A percentile compares a stretch with the other conserved stretches of the same genome.
These are phyloP conservation scores for Didymella segeticola DNA, from an alignment of 2,329 filamentous ascomycete species.

Conservation along the genomic window DNA sequence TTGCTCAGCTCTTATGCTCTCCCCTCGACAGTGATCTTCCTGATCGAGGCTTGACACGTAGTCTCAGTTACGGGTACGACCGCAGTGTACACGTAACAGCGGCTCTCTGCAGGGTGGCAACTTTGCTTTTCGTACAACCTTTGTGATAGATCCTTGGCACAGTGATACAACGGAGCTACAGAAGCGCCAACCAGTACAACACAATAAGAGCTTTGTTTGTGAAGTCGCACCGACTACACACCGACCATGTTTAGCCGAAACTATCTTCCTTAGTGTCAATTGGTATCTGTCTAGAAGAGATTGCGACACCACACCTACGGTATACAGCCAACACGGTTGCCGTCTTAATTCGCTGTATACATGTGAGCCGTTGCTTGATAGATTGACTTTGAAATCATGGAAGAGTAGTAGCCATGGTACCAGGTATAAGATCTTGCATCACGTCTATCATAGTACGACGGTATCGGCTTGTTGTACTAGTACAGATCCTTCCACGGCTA, in stretches of 20 bases:
- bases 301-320: not conserved
- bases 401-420: not conserved
- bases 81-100: not conserved
- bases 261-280: not conserved
- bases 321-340: not conserved
- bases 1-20: not conserved
- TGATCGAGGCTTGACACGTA: not conserved
- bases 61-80: not conserved
- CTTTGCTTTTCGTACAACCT: not conserved
- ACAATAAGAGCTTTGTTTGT: not conserved
- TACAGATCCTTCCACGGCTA: not conserved
- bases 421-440: not conserved
- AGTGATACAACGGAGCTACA: not conserved
- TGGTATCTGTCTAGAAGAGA: not conserved
- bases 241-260: not conserved
- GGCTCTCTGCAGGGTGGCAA: not conserved
- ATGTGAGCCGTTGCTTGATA: not conserved
- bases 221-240: not conserved
- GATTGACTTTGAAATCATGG: not conserved
- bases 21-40: not conserved
- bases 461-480: not conserved
- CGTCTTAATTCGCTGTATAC: not conserved
- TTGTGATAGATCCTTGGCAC: not conserved
- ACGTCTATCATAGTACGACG: not conserved
- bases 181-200: not conserved